A percentile compares a stretch with the other conserved stretches of the same genome.
Evolutionary conservation across 2,329 filamentous ascomycete genomes (phyloP).

Genomic region (Fusarium sp.): DNA sequence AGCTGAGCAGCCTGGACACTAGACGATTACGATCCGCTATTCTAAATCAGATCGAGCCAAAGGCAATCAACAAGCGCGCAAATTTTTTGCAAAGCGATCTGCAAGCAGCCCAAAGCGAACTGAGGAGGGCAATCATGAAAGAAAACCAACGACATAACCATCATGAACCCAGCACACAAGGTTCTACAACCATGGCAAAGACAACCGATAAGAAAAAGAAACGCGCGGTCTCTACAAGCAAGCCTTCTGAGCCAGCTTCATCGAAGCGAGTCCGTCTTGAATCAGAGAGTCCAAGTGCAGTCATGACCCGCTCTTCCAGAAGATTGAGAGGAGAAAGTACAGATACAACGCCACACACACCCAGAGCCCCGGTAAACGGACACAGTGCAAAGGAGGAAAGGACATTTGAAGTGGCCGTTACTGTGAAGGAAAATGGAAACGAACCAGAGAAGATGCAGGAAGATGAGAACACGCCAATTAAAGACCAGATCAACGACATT

Average conservation of each 20-base stretch:
- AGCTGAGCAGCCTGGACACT: neutral
- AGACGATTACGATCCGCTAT: neutral
- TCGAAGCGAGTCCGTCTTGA: neutral
- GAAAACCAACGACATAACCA: too few species aligned
- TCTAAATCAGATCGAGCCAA: neutral
- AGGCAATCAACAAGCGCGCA: neutral
- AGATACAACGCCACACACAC: too few species aligned
- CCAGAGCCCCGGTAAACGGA: neutral
- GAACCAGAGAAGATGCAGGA: neutral
- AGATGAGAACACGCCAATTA: neutral
- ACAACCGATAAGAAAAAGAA: neutral
- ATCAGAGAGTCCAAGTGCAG: neutral
- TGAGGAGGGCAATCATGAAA: neutral
- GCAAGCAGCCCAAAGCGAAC: neutral
- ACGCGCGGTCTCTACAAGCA: neutral
- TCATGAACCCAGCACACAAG: neutral
- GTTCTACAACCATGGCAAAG: neutral
- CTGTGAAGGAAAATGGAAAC: neutral
- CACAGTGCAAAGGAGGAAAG: too few species aligned
- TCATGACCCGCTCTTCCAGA: neutral
- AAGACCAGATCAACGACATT: neutral
- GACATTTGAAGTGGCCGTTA: neutral
- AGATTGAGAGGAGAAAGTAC: neutral
- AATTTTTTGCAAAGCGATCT: neutral
- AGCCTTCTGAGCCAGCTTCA: too few species aligned